Evolutionary conservation across 495 filamentous ascomycete species (phyloP).

Genomic region (Podospora tetraspora): DNA sequence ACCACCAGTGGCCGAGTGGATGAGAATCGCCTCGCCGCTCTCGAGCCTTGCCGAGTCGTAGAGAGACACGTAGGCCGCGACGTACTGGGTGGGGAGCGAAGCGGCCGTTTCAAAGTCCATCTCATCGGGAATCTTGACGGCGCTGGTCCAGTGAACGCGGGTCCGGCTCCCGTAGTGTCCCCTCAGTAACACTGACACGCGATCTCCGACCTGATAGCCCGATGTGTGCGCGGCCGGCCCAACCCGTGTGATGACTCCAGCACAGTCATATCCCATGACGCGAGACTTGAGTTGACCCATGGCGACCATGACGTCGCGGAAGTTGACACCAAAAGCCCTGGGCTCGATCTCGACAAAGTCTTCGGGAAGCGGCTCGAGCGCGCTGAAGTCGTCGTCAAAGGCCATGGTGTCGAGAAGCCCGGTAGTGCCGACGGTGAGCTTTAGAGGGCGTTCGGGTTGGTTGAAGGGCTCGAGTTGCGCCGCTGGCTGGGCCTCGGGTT

Average conservation of each 20-base stretch:
- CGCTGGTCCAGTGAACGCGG: conserved; percentile 18
- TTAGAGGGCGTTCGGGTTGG: conserved; percentile 27
- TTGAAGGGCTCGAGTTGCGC: conserved; percentile 24
- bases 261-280: conserved; percentile 42
- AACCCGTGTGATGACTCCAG: conserved; percentile 46
- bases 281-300: conserved; percentile 43
- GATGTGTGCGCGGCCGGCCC: conserved; percentile 43
- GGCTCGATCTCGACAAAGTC: conserved; percentile 40
- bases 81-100: conserved; percentile 48
- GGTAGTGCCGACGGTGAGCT: conserved; percentile 27
- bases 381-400: conserved; percentile 28
- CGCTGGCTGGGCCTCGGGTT: background rate
- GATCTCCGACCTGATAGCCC: conserved; percentile 41
- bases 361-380: conserved; percentile 15
- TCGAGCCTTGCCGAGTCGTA: conserved; percentile 34
- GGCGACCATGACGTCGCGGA: conserved; percentile 46
- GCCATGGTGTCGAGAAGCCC: conserved; percentile 31
- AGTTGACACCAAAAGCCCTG: conserved; percentile 39
- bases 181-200: conserved; percentile 38
- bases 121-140: conserved; percentile 38
- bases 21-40: conserved; percentile 52
- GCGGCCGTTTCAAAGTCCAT: conserved; percentile 47
- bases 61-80: conserved; percentile 49
- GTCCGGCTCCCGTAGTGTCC: conserved; percentile 23
- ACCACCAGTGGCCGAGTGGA: conserved; percentile 53